Conservation (phyloP, 2,329 filamentous ascomycete species). For the Aspergillus unguis region DNA sequence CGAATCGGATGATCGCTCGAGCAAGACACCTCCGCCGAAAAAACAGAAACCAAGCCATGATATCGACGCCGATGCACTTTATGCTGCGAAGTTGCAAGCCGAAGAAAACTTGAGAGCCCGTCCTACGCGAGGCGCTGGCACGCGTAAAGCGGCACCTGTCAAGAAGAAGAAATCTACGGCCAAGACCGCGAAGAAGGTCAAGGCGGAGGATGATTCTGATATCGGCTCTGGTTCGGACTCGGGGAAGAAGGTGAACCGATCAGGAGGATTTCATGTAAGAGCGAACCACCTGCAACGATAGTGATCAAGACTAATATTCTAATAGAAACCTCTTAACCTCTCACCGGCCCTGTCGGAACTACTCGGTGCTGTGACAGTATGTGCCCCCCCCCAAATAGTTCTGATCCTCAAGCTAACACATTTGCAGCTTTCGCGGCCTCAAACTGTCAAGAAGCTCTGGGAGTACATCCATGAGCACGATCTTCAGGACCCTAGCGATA, state of each 20-base stretch:
- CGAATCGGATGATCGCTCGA: constrained; percentile 35
- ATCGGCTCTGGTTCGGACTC: constrained; percentile 60
- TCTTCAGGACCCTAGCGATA: constrained; percentile 86
- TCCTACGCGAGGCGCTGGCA: constrained; percentile 70
- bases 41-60: constrained; percentile 61
- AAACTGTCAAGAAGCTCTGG: constrained; percentile 96
- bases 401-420: constrained; percentile 19
- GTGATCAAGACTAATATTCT: background rate
- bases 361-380: constrained; percentile 44
- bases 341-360: constrained; percentile 46
- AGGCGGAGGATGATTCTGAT: constrained; percentile 76
- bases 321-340: constrained; percentile 46
- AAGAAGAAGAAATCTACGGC: constrained; percentile 60
- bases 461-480: constrained; percentile 85
- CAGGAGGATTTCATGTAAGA: constrained; percentile 79
- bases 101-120: constrained; percentile 79
- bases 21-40: constrained; percentile 50
- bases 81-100: constrained; percentile 84
- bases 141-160: constrained; percentile 54
- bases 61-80: constrained; percentile 76
- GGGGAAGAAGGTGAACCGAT: constrained; percentile 66
- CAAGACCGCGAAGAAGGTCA: constrained; percentile 65
- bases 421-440: constrained; percentile 76
- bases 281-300: background rate
- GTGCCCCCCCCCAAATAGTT: constrained; percentile 12